Evolutionary conservation across 495 filamentous ascomycete species (phyloP), one percentile per base, ranked within the genome.

Genomic region (Xylaria palmicola): DNA sequence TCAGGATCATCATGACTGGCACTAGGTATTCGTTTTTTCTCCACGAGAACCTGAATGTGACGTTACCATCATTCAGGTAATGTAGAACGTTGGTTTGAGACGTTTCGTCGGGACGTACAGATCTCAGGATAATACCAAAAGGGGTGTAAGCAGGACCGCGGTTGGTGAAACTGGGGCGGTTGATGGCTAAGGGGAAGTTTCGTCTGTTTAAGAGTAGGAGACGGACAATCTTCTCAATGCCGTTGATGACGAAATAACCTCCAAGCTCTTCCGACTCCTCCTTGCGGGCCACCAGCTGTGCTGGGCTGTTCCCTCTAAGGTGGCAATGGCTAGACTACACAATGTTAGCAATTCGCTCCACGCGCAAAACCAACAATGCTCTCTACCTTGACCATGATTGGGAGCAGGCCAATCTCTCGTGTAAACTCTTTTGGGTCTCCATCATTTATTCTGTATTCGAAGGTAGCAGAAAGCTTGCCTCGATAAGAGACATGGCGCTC

Each of bases 11-110:
- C 83, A 97, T 87, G 60, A 91, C 90, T 17, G 94, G 94, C 13
- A 98, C 83, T 22, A 97, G 82, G 70, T 89, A 98, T 76, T 98
- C 94, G 63, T 91, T 91, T 80, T 98, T 98, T 63, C 93, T 83
- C 94, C 94, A 98, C 1, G 93, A 97, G 75, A 98, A 98, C 39
- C 94, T 85, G 79, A 98, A 96, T 2, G 90, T 97, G 60, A 97
- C 85, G 72, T 97, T 97, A 62, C 94, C 94, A 74, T 98, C 93
- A 62, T 81, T 88, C 47, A 97, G 86, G 75, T 97, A 98, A 74
- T 98, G 94, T 24, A 98, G 81, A 24, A 96, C 92, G 66, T 97
- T 98, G 10, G 93, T 98, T 71, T 98, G 94, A 13, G 93, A 97
- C 17, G 92, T 97, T 75, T 98, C 92, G 69, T 98, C 94, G 9